Conservation (phyloP, 2,329 filamentous ascomycete species). For the Aspergillus bombycis region DNA sequence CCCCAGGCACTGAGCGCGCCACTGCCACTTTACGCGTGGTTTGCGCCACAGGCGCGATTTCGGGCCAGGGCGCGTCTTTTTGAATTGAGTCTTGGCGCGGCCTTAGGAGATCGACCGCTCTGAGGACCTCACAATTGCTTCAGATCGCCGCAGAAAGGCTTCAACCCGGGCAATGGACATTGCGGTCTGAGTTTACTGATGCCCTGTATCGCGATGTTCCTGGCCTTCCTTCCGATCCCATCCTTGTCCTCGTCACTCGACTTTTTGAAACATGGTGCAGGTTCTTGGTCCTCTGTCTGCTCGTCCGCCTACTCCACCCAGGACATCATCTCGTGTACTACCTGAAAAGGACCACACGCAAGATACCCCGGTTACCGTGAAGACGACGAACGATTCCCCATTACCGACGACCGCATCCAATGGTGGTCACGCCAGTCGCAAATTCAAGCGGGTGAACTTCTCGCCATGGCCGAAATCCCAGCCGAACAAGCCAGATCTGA, state of each 20-base stretch:
- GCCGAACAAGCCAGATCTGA: slow-evolving; percentile 44
- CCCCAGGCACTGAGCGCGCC: slow-evolving; percentile 31
- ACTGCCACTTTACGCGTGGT: slow-evolving; percentile 41
- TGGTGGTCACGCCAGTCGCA: slow-evolving; percentile 41
- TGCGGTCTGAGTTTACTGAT: slow-evolving; percentile 21
- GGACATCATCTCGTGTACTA: slow-evolving; percentile 38
- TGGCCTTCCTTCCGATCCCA: slow-evolving; percentile 21
- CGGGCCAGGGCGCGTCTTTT: slow-evolving; percentile 12
- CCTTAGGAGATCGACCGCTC: slow-evolving; percentile 12
- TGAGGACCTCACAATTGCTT: slow-evolving; percentile 11
- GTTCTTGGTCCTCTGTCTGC: slow-evolving; percentile 52
- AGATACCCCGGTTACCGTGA: slow-evolving; percentile 34
- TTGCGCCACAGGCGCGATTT: slow-evolving; percentile 28
- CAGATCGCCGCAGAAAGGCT: slow-evolving; percentile 11
- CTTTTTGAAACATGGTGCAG: slow-evolving; percentile 45
- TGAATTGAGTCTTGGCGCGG: slow-evolving; percentile 25
- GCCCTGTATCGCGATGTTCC: slow-evolving; percentile 33
- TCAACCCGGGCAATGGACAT: slow-evolving; percentile 22
- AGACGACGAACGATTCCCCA: slow-evolving; percentile 48
- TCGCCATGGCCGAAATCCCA: slow-evolving; percentile 55
- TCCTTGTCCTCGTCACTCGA: slow-evolving; percentile 20
- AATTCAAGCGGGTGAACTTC: slow-evolving; percentile 64
- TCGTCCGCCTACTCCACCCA: slow-evolving; percentile 61
- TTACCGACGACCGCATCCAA: slow-evolving; percentile 42
- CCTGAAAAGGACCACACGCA: slow-evolving; percentile 43